Evolutionary conservation across 345 rosid species (phyloP).

Genomic region (Linum trigynum): DNA sequence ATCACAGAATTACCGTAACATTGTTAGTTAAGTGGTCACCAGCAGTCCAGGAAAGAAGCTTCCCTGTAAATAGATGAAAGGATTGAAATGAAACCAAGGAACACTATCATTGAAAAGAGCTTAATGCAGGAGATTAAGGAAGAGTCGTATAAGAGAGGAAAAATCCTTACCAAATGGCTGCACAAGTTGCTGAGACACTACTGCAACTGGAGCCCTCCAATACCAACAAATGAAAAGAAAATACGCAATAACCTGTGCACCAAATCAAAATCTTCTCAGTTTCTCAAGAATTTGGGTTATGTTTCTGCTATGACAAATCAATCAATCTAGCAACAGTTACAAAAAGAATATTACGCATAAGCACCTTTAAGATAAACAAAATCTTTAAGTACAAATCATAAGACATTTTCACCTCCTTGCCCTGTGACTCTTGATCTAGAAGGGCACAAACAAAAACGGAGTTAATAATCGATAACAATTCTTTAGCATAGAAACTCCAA

Average conservation of each 20-base stretch:
- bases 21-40: conserved; percentile 20
- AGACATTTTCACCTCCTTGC: conserved; percentile 44
- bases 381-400: conserved; percentile 39
- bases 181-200: conserved; percentile 58
- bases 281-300: neutral
- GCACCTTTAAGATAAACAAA: conserved; percentile 46
- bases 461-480: neutral
- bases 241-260: conserved; percentile 39
- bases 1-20: conserved; percentile 27
- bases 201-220: conserved; percentile 72
- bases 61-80: conserved; percentile 23
- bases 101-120: no score
- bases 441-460: neutral
- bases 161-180: conserved; percentile 63
- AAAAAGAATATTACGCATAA: neutral
- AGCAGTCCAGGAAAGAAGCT: conserved; percentile 35
- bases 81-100: neutral
- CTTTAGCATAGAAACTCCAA: no score
- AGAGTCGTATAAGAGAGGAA: neutral
- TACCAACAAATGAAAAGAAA: conserved; percentile 49
- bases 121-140: neutral
- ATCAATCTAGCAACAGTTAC: neutral
- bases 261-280: conserved; percentile 23
- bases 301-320: neutral
- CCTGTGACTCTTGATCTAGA: conserved; percentile 45